These are phyloP conservation scores for Dactylonectria macrodidyma DNA, from an alignment of 2,329 filamentous ascomycete genomes.

Conservation along the genomic window DNA sequence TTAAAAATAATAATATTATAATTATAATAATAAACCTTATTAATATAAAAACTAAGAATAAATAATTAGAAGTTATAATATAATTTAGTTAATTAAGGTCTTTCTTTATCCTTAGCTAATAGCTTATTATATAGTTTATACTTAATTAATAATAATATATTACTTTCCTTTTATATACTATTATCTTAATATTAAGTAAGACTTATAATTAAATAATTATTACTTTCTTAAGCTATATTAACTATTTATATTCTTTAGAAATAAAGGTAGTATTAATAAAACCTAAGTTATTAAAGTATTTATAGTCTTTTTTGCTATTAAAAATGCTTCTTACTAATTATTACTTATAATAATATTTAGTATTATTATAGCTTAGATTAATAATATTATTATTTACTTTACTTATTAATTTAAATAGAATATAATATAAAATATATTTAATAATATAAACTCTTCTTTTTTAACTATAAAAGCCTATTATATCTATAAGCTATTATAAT, in stretches of 20 bases:
- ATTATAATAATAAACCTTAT: neutral
- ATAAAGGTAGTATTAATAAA: slow-evolving; percentile 31
- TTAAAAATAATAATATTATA: too few relatives aligned
- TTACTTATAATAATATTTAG: neutral
- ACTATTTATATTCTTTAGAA: slow-evolving; percentile 16
- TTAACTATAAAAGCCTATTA: neutral
- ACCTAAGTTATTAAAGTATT: slow-evolving; percentile 28
- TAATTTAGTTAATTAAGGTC: too few relatives aligned
- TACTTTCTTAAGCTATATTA: neutral
- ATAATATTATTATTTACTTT: too few relatives aligned
- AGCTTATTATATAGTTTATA: neutral
- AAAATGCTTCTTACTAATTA: too few relatives aligned
- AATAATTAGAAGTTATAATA: too few relatives aligned
- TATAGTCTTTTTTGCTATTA: slow-evolving; percentile 16
- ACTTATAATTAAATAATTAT: neutral
- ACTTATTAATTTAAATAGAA: neutral
- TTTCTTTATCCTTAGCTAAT: too few relatives aligned
- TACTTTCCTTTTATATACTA: neutral
- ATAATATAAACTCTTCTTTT: too few relatives aligned
- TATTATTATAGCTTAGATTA: neutral
- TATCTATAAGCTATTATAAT: neutral
- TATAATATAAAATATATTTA: neutral
- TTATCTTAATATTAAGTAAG: neutral
- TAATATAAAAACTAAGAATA: too few relatives aligned
- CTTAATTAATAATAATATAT: neutral